Base-by-base conservation (phyloP, 2,329 filamentous ascomycete genomes). In the Nothophaeocryptopus gaeumannii region DNA sequence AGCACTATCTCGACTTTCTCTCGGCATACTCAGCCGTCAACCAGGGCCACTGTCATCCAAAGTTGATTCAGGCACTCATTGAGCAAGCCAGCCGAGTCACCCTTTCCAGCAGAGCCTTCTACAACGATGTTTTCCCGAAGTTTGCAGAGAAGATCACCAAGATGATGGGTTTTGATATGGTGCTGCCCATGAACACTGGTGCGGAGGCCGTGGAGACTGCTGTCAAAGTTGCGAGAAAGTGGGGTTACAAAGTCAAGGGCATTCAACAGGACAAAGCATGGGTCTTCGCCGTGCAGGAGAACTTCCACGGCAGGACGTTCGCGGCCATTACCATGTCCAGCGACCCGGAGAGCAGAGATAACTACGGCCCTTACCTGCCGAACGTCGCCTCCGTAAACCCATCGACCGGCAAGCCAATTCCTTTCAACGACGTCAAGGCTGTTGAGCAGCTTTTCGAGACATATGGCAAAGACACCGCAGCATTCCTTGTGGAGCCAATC, bases 21-120 rank as follows among this genome's bases (percentile, higher is more conserved):
- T 97, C 92, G 39, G 93, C 93, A 59, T 99, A 99, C 79, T 95
- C 88, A 62, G 93, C 93, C 55, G 90, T 97, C 68, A 97, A 97
- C 77, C 92, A 97, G 74, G 92, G 92, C 56, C 92, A 99, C 73
- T 97, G 92, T 74, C 92, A 99, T 74, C 93, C 93, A 5, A 91
- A 95, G 75, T 84, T 97, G 50, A 84, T 99, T 68, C 91, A 92
- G 71, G 88, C 91, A 11, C 78, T 99, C 54, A 84, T 83, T 33
- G 89, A 96, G 59, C 93, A 99, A 75, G 93, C 93, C 40, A 82
- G 85, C 58, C 86, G 90, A 34, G 76, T 97, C 66, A 96, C 92
- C 0, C 82, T 97, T 60, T 96, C 89, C 73, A 96, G 90, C 54
- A 84, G 92, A 54, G 93, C 93, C 44, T 99, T 97, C 76, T 86